These are phyloP conservation scores for Coriolopsis trogii DNA, from an alignment of 1,284 basidiomycete species.

Conservation along the genomic window DNA sequence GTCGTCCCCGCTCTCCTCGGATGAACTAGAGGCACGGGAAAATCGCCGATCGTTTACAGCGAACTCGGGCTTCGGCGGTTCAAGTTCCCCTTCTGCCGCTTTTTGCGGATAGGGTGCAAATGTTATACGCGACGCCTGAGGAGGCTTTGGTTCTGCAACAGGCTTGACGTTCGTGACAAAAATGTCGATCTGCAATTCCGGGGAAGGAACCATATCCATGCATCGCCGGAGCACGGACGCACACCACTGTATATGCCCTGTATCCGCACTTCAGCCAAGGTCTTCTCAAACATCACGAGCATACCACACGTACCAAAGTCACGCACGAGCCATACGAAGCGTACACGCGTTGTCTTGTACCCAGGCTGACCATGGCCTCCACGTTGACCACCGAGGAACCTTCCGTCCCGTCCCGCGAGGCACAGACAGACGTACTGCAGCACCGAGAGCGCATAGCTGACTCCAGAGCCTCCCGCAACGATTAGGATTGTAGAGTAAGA, in stretches of 20 bases:
- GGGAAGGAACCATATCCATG: conserved; percentile 58
- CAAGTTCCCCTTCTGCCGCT: conserved; percentile 33
- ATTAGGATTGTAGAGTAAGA: conserved; percentile 68
- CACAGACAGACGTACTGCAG: conserved; percentile 73
- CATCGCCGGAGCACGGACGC: conserved; percentile 72
- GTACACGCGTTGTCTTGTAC: conserved; percentile 60
- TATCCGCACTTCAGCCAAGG: neutral
- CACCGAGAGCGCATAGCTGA: conserved; percentile 76
- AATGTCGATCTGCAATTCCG: conserved; percentile 75
- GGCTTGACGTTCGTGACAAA: conserved; percentile 70
- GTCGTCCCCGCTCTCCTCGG: conserved; percentile 39
- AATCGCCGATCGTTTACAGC: conserved; percentile 20
- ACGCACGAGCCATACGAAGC: conserved; percentile 85
- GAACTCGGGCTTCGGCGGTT: conserved; percentile 48
- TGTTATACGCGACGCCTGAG: conserved; percentile 6
- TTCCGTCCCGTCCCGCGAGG: conserved; percentile 57
- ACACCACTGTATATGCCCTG: conserved; percentile 86
- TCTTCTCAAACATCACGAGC: neutral
- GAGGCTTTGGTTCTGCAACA: conserved; percentile 7
- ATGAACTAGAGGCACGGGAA: conserved; percentile 16
- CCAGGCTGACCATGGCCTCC: conserved; percentile 47
- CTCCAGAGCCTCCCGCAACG: conserved; percentile 81
- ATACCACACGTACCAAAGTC: conserved; percentile 66
- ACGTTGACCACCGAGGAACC: conserved; percentile 43
- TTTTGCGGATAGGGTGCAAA: conserved; percentile 8